Evolutionary conservation across 352 stramenopile species (phyloP).

Genomic region (Phytophthora nicotianae): DNA sequence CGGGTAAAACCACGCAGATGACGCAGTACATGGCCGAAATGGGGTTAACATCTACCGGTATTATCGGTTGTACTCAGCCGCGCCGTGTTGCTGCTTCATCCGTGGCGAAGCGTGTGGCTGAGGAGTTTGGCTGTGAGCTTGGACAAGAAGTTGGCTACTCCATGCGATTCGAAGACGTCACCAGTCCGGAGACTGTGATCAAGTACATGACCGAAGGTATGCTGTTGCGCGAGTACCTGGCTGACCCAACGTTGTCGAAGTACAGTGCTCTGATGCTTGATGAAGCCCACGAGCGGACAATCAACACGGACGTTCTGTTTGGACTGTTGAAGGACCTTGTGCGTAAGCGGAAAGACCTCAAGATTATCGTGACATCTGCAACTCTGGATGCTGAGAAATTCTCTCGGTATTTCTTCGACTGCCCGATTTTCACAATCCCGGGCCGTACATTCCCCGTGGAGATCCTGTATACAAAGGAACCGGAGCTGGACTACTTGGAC

Average conservation of each 20-base stretch:
- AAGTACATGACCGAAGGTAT: conserved; percentile 99
- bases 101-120: conserved; percentile 96
- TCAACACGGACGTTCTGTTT: conserved; percentile 99
- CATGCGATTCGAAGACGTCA: conserved; percentile 91
- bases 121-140: conserved; percentile 96
- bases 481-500: conserved; percentile 98
- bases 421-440: conserved; percentile 99
- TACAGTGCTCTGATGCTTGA: conserved; percentile 97
- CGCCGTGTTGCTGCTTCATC: conserved; percentile 97
- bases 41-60: conserved; percentile 94
- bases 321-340: conserved; percentile 92
- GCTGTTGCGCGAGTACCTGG: conserved; percentile 98
- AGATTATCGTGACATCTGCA: conserved; percentile 93
- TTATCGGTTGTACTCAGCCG: conserved; percentile 98
- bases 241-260: conserved; percentile 95
- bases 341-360: conserved; percentile 86
- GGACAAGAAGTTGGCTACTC: conserved; percentile 94
- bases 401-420: conserved; percentile 97
- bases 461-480: conserved; percentile 98
- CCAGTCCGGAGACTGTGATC: conserved; percentile 94
- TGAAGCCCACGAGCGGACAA: conserved; percentile 98
- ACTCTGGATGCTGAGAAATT: conserved; percentile 99
- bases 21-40: conserved; percentile 99
- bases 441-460: conserved; percentile 98
- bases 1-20: conserved; percentile 99